Conservation (phyloP, 352 stramenopile species). For the Globisporangium mamillatum region DNA sequence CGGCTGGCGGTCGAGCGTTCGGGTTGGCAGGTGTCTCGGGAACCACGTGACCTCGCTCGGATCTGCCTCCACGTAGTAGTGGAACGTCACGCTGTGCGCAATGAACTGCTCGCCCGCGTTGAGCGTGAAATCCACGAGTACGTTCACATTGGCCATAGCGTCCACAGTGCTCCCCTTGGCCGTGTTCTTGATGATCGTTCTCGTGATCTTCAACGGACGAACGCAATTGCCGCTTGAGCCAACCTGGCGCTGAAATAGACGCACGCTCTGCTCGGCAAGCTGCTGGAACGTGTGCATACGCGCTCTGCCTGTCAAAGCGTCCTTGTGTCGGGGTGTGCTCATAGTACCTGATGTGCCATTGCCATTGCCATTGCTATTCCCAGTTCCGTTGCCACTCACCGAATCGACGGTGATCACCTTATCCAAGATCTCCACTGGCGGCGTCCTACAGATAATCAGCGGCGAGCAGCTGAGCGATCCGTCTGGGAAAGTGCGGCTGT, state of each 20-base stretch:
- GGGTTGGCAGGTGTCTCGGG: constrained; percentile 50
- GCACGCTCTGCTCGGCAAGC: constrained; percentile 55
- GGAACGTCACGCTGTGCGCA: constrained; percentile 60
- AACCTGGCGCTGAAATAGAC: constrained; percentile 11
- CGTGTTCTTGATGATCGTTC: constrained; percentile 20
- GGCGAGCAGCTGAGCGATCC: constrained; percentile 47
- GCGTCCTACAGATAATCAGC: constrained; percentile 59
- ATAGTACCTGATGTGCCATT: neutral
- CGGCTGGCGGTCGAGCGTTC: constrained; percentile 37
- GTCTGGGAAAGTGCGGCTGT: constrained; percentile 57
- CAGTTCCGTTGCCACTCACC: constrained; percentile 1
- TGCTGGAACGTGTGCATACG: constrained; percentile 55
- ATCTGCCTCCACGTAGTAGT: constrained; percentile 57
- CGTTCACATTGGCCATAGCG: constrained; percentile 24
- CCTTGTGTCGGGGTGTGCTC: constrained; percentile 23
- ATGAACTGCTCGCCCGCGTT: constrained; percentile 80
- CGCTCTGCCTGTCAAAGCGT: constrained; percentile 32
- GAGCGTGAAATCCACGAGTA: constrained; percentile 71
- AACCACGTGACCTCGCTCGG: constrained; percentile 49
- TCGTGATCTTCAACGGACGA: constrained; percentile 22
- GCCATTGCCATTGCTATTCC: neutral
- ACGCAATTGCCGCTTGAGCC: constrained; percentile 18
- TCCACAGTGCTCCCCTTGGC: constrained; percentile 4
- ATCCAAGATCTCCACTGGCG: constrained; percentile 54
- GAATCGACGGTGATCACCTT: constrained; percentile 21